Base-by-base conservation (phyloP, 768 basidiomycete species). In the Pilatotrama ljubarskyi region DNA sequence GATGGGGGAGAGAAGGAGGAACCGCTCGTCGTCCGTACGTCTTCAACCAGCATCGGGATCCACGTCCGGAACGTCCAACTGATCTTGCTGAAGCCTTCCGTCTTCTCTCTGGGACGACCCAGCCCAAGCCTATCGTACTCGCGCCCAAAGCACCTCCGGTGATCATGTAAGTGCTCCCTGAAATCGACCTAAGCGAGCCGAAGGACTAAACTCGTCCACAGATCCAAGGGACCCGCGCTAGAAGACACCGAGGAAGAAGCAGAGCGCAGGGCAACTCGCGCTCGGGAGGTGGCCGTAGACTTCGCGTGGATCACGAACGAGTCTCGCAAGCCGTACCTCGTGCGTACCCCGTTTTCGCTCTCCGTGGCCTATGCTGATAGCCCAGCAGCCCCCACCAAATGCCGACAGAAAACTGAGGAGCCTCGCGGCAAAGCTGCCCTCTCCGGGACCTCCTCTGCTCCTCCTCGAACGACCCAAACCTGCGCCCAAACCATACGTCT, bases 231-330 rank as follows among this genome's bases (percentile, higher is more conserved):
- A 17, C 73, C 70, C 18, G 44, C 71, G 8, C 62, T 51, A 25
- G 75, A 74, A 54, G 75, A 76, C 48, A 68, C 68, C 7, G 62
- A 64, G 11, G 53, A 47, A 11, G 70, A 74, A 29, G 73, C 71
- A 1, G 52, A 61, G 20, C 32, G 59, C 5, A 66, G 75, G 25
- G 64, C 61, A 3, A 35, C 59, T 2, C 71, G 66, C 15, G 74
- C 74, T 1, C 58, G 51, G 10, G 69, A 64, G 3, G 64, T 63
- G 36, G 73, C 72, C 5, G 73, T 76, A 10, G 72, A 75, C 36
- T 56, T 66, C 4, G 61, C 58, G 6, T 66, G 66, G 64, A 57
- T 76, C 24, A 14, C 67, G 35, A 46, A 51, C 7, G 65, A 69
- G 58, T 70, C 71, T 7, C 54, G 25, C 8, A 68, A 62, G 36